A percentile compares a stretch with the other conserved stretches of the same genome.
Evolutionary conservation across 2,329 filamentous ascomycete genomes (phyloP).

Genomic region (Mycogone perniciosa): DNA sequence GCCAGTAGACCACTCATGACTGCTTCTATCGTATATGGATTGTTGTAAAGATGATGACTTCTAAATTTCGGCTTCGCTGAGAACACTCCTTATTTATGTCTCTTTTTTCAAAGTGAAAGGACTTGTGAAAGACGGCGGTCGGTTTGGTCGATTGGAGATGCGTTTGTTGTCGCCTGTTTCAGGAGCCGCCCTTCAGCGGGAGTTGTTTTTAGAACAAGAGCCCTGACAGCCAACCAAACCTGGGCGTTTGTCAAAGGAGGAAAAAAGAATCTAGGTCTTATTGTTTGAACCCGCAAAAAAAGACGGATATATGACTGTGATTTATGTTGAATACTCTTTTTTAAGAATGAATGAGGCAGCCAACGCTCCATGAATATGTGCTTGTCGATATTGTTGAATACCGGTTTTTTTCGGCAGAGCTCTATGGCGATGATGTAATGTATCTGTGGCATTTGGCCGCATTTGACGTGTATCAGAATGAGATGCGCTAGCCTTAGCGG

Average conservation of each 20-base stretch:
- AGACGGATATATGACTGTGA: no score
- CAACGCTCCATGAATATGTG: no score
- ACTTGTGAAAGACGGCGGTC: constrained; percentile 16
- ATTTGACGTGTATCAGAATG: neutral
- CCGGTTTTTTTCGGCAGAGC: neutral
- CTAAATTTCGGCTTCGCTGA: neutral
- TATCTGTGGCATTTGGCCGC: neutral
- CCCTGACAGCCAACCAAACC: constrained; percentile 10
- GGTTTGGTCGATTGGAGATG: constrained; percentile 14
- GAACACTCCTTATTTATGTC: constrained; percentile 10
- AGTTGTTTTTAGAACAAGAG: constrained; percentile 14
- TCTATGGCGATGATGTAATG: constrained; percentile 10
- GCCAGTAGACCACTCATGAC: constrained; percentile 47
- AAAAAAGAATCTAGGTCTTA: neutral
- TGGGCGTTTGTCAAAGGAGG: neutral
- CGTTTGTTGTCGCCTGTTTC: constrained; percentile 19
- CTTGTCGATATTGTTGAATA: neutral
- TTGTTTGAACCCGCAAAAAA: neutral
- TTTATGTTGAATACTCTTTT: no score
- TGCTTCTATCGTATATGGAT: neutral
- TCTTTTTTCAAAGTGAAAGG: constrained; percentile 8
- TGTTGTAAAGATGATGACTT: neutral
- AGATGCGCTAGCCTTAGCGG: neutral
- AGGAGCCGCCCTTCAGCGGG: constrained; percentile 17
- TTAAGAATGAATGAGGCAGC: neutral